Base-by-base conservation (phyloP, 2,329 filamentous ascomycete genomes). In the Nigrospora osmanthi region DNA sequence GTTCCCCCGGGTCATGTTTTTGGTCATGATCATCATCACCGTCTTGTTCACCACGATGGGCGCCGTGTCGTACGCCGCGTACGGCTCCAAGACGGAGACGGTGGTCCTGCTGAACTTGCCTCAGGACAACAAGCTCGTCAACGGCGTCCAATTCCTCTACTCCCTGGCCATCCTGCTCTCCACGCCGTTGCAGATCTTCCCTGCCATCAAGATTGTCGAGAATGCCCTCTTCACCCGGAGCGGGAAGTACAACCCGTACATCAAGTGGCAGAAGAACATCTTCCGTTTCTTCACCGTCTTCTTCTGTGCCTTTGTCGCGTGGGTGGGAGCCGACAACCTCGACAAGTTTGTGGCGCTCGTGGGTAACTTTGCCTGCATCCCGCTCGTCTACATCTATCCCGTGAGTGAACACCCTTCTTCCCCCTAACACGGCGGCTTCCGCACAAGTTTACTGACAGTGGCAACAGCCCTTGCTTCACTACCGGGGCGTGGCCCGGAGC, bases 231-330 rank as follows among this genome's bases (percentile, higher is more conserved):
- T 97, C 65, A 95, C 87, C 19, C 78, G 86, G 60, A 95, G 89
- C 50, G 90, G 93, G 55, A 98, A 98, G 68, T 95, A 96, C 70
- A 96, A 97, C 61, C 90, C 89, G 1, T 93, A 88, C 61, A 95
- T 98, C 73, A 98, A 98, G 72, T 98, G 93, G 93, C 87, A 97
- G 75, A 98, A 98, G 81, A 98, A 98, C 56, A 72, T 85, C 32
- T 98, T 95, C 72, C 85, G 93, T 44, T 98, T 97, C 73, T 83
- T 91, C 60, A 81, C 96, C 50, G 93, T 97, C 42, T 79, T 87
- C 58, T 66, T 93, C 19, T 97, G 93, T 59, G 87, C 90, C 1
- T 67, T 82, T 47, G 85, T 98, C 52, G 91, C 91, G 2, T 98
- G 89, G 89, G 82, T 84, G 38, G 93, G 93, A 49, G 91, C 93